A percentile compares a stretch with the other conserved stretches of the same genome.
Conservation (phyloP, 2,329 filamentous ascomycete species). For the Passalora sequoiae region DNA sequence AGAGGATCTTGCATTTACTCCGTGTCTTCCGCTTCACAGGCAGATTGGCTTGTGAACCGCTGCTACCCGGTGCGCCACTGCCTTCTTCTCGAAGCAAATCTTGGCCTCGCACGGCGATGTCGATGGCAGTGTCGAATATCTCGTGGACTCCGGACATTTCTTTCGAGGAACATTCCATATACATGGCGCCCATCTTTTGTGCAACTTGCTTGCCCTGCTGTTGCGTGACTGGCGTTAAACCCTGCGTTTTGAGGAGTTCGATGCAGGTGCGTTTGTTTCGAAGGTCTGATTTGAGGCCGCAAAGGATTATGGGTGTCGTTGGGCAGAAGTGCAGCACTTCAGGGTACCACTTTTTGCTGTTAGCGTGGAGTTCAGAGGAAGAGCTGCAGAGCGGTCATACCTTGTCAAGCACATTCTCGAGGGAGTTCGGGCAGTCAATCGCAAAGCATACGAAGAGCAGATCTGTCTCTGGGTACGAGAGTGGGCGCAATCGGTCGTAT, state of each 20-base stretch:
- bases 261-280: conserved; percentile 94
- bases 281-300: conserved; percentile 94
- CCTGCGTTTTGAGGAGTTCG: conserved; percentile 97
- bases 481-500: conserved; percentile 89
- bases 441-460: conserved; percentile 98
- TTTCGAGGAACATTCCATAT: conserved; percentile 98
- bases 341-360: conserved; percentile 76
- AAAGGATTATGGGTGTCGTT: conserved; percentile 89
- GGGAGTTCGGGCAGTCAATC: conserved; percentile 95
- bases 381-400: conserved; percentile 45
- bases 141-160: conserved; percentile 95
- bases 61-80: conserved; percentile 40
- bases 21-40: conserved; percentile 69
- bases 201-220: conserved; percentile 86
- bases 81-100: conserved; percentile 35
- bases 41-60: conserved; percentile 32
- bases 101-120: conserved; percentile 77
- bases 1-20: conserved; percentile 76
- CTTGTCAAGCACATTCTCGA: conserved; percentile 99
- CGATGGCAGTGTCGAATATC: conserved; percentile 87
- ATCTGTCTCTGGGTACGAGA: conserved; percentile 97
- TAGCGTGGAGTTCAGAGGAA: conserved; percentile 7
- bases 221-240: conserved; percentile 85
- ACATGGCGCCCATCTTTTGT: conserved; percentile 86
- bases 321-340: conserved; percentile 99